Evolutionary conservation across 1,284 basidiomycete genomes (phyloP).

Genomic region (Puccinia hordei): DNA sequence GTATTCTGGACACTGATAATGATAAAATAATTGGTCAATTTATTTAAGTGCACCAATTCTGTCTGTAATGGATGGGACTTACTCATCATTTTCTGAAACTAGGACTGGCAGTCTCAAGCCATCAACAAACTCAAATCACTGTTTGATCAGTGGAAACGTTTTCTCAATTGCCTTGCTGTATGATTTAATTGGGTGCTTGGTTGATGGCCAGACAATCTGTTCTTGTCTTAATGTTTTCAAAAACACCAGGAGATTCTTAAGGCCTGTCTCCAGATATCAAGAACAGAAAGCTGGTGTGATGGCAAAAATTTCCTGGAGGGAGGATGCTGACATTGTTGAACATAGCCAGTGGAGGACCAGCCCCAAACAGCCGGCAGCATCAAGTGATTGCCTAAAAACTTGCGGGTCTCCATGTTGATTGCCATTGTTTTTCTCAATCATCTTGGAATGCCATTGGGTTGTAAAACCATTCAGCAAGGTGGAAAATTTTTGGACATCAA

Average conservation of each 20-base stretch:
- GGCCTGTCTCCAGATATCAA: not conserved
- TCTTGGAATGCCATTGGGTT: not conserved
- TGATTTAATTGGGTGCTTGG: not conserved
- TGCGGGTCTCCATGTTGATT: not conserved
- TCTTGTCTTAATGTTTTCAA: not conserved
- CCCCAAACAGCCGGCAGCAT: not conserved
- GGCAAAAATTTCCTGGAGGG: not conserved
- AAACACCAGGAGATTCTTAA: not conserved
- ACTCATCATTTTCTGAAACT: conserved; percentile 1
- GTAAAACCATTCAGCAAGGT: not conserved
- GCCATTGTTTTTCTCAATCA: not conserved
- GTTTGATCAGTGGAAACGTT: not conserved
- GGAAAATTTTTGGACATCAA: not conserved
- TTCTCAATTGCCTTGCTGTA: not conserved
- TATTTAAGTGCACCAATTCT: not conserved
- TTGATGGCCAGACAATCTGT: not conserved
- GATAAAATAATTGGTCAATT: not conserved
- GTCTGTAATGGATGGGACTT: not conserved
- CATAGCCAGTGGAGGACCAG: not conserved
- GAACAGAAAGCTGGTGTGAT: not conserved
- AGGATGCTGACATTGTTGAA: not conserved
- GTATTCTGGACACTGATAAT: not conserved
- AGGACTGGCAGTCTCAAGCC: not conserved
- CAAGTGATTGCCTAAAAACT: not conserved
- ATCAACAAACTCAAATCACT: not conserved